phyloP scores from a whole-genome alignment of 2,329 filamentous ascomycete species.

The Aciculosporium take region DNA sequence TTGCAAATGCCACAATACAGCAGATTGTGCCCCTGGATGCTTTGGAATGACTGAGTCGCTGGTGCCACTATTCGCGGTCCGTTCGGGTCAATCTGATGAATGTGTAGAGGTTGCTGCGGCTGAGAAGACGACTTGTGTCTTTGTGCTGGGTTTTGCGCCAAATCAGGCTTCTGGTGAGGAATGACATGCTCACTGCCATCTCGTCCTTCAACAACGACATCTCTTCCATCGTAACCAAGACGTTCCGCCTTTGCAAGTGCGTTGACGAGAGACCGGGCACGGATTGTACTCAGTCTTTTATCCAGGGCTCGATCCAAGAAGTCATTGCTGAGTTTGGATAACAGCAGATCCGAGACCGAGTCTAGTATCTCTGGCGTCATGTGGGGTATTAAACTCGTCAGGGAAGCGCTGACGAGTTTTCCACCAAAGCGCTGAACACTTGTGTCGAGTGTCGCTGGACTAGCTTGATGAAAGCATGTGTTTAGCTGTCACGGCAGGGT shows the following conservation, averaged over 20 bases:
- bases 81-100: not conserved
- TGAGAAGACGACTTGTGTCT: not conserved
- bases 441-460: slow-evolving; percentile 20
- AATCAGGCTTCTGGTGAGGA: slow-evolving; percentile 13
- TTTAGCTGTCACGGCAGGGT: slow-evolving; percentile 29
- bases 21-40: slow-evolving; percentile 2
- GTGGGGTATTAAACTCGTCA: slow-evolving; percentile 27
- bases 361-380: slow-evolving; percentile 30
- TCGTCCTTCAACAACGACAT: slow-evolving; percentile 30
- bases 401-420: slow-evolving; percentile 26
- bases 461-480: slow-evolving; percentile 31
- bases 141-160: slow-evolving; percentile 3
- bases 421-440: slow-evolving; percentile 32
- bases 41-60: not conserved
- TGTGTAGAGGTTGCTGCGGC: not conserved
- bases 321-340: slow-evolving; percentile 30
- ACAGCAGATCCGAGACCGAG: slow-evolving; percentile 26
- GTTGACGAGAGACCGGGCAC: slow-evolving; percentile 39
- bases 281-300: slow-evolving; percentile 36
- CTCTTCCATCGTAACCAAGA: slow-evolving; percentile 38
- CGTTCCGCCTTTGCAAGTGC: slow-evolving; percentile 42
- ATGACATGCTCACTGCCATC: slow-evolving; percentile 23
- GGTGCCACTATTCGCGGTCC: not conserved
- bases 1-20: slow-evolving; percentile 17
- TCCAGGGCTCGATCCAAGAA: slow-evolving; percentile 41